Conservation (phyloP, 1,284 basidiomycete genomes). For the Papiliotrema nemorosa region DNA sequence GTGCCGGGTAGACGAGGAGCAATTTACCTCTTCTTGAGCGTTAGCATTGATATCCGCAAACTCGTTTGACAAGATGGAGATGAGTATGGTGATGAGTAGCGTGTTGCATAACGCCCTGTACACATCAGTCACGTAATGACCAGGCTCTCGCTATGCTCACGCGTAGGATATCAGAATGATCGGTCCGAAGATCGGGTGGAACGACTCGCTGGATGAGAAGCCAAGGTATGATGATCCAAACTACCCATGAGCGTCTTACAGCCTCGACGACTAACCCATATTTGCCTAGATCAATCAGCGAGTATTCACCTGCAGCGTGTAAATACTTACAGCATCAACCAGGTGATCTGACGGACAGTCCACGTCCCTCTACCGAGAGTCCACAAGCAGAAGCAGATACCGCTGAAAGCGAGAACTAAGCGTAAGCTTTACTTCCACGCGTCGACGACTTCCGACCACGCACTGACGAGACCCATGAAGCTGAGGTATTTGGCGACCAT, state of each 20-base stretch:
- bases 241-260: conserved; percentile 11
- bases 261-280: conserved; percentile 26
- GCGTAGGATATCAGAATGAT: conserved; percentile 80
- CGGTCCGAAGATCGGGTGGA: conserved; percentile 72
- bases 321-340: conserved; percentile 55
- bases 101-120: conserved; percentile 42
- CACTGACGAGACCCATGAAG: conserved; percentile 73
- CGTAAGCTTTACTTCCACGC: background rate
- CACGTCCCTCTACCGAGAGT: conserved; percentile 66
- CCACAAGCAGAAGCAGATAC: conserved; percentile 77
- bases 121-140: conserved; percentile 1
- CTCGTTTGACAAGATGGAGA: conserved; percentile 80
- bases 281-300: conserved; percentile 26
- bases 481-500: conserved; percentile 68
- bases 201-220: conserved; percentile 60
- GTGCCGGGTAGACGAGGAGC: background rate
- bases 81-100: conserved; percentile 62
- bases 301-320: background rate
- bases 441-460: conserved; percentile 7
- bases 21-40: conserved; percentile 66
- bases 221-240: conserved; percentile 40
- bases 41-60: conserved; percentile 78
- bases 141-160: conserved; percentile 16
- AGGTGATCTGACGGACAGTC: conserved; percentile 67
- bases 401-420: conserved; percentile 62